These are phyloP conservation scores for Teratosphaeria pseudoeucalypti DNA, from an alignment of 2,329 filamentous ascomycete species.

Conservation along the genomic window DNA sequence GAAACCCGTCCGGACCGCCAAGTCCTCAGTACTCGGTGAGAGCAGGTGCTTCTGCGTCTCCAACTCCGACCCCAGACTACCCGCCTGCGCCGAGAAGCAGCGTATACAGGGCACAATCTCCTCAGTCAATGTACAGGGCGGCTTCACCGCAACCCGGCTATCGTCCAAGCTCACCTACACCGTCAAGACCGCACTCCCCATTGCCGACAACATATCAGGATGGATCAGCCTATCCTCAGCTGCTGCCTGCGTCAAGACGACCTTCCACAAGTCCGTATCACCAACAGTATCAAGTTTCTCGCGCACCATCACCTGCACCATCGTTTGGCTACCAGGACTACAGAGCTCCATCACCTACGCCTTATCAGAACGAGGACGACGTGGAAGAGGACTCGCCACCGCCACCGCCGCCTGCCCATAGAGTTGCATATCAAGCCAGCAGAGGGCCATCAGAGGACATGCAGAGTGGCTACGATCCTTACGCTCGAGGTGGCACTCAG, in stretches of 20 bases:
- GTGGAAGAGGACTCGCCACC: constrained; percentile 58
- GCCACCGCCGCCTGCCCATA: constrained; percentile 73
- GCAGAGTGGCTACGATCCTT: constrained; percentile 25
- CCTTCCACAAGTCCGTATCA: constrained; percentile 22
- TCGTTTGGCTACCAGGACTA: constrained; percentile 27
- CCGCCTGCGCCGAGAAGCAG: constrained; percentile 7
- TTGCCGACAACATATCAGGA: constrained; percentile 27
- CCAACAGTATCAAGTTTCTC: constrained; percentile 10
- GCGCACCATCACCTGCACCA: constrained; percentile 30
- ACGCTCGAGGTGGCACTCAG: constrained; percentile 42
- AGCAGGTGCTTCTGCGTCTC: constrained; percentile 28
- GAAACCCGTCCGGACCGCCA: constrained; percentile 15
- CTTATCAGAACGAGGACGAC: constrained; percentile 17
- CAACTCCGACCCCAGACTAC: constrained; percentile 27
- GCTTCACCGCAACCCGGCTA: constrained; percentile 18
- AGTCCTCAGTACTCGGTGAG: constrained; percentile 10
- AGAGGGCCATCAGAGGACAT: constrained; percentile 38
- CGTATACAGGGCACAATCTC: constrained; percentile 13
- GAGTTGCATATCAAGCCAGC: constrained; percentile 42
- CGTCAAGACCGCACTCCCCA: constrained; percentile 34
- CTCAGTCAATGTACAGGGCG: constrained; percentile 19
- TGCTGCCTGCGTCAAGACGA: constrained; percentile 15
- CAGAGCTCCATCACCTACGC: constrained; percentile 13
- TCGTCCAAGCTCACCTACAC: constrained; percentile 10
- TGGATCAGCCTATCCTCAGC: constrained; percentile 23